Evolutionary conservation across 805 yeast genomes (phyloP), one percentile per base, ranked within the genome.

Genomic region (Saccharomyces cerevisiae): DNA sequence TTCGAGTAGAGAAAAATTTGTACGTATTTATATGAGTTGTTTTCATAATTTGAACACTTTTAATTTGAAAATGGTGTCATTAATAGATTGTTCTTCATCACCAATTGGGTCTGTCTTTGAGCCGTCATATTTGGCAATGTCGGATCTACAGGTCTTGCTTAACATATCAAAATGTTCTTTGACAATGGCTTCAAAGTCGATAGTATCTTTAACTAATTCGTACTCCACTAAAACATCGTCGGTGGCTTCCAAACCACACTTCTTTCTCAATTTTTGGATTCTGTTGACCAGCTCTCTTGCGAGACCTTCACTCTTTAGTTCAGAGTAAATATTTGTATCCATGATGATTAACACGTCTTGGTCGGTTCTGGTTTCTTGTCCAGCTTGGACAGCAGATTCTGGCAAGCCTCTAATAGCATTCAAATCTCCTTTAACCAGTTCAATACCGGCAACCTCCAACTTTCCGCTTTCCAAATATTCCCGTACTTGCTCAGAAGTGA

Each of bases 281-380:
- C 99, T 90, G 81, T 94, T 94, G 67, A 94, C 82, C 68, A 94
- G 79, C 73, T 94, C 98, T 78, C 99, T 89, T 6, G 97, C 96
- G 64, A 88, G 78, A 71, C 98, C 98, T 76, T 94, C 98, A 50
- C 88, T 84, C 75, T 85, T 85, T 71, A 92, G 79, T 63, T 91
- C 96, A 46, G 89, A 89, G 69, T 94, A 86, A 53, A 90, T 74
- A 62, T 86, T 88, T 61, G 89, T 86, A 67, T 94, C 99, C 71
- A 94, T 77, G 59, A 94, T 86, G 68, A 92, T 79, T 70, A 94
- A 82, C 36, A 92, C 96, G 66, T 90, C 97, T 63, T 84, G 85
- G 61, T 87, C 94, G 51, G 96, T 79, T 79, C 96, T 85, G 46
- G 85, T 81, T 69, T 90, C 97, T 63, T 83, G 87, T 49, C 97